Percentiles rank a stretch among this genome's conserved stretches.
phyloP scores from a whole-genome alignment of 2,329 filamentous ascomycete genomes.

The Penicillium expansum region DNA sequence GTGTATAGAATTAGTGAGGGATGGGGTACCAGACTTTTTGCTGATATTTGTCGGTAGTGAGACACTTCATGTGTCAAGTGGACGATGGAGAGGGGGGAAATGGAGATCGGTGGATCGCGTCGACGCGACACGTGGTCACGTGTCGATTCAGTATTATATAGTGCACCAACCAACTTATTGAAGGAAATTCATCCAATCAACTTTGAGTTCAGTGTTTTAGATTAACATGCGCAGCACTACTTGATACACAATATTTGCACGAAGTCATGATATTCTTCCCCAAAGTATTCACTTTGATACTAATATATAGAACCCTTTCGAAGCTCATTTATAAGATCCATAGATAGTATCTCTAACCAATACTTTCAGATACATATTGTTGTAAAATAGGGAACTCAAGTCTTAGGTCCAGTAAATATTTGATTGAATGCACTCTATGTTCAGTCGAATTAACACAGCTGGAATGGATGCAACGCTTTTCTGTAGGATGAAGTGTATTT shows the following conservation, averaged over 20 bases:
- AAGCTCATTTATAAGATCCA: not conserved
- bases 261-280: not conserved
- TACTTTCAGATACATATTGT: not conserved
- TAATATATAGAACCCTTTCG: not conserved
- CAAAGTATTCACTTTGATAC: not conserved
- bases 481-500: not conserved
- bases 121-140: slow-evolving; percentile 28
- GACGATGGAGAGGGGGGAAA: not conserved
- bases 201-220: not conserved
- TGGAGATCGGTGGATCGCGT: slow-evolving; percentile 16
- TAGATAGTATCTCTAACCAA: not conserved
- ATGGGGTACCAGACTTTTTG: not conserved
- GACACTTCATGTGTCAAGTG: not conserved
- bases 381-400: not conserved
- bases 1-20: not conserved
- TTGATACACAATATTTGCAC: not conserved
- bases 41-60: not conserved
- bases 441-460: not conserved
- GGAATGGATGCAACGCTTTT: not conserved
- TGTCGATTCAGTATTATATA: slow-evolving; percentile 5
- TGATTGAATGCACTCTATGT: not conserved
- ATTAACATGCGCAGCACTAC: not conserved
- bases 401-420: not conserved
- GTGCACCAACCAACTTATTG: not conserved
- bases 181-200: not conserved